Evolutionary conservation across 345 rosid genomes (phyloP).

Genomic region (Ricinus communis): DNA sequence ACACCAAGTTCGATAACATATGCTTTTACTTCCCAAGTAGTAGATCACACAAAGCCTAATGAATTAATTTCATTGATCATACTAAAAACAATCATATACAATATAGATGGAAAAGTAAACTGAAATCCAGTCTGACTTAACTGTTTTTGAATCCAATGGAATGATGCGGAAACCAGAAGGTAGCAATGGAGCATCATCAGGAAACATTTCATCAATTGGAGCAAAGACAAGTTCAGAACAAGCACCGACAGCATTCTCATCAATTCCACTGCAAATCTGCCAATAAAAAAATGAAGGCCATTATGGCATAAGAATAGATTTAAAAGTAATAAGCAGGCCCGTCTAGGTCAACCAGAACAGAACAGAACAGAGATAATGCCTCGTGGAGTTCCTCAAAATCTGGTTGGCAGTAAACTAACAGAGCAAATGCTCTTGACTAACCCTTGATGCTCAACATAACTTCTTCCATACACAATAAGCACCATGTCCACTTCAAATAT

Average conservation of each 20-base stretch:
- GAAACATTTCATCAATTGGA: conserved; percentile 97
- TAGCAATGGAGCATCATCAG: conserved; percentile 90
- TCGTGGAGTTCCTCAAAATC: background rate
- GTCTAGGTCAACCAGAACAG: background rate
- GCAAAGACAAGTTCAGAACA: conserved; percentile 95
- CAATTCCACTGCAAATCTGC: conserved; percentile 94
- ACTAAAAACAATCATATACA: background rate
- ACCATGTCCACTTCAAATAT: too few species aligned
- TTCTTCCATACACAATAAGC: background rate
- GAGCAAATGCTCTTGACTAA: background rate
- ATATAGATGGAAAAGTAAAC: background rate
- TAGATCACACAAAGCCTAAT: background rate
- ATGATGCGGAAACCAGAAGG: conserved; percentile 99
- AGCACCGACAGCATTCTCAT: conserved; percentile 86
- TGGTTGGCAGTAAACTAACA: background rate
- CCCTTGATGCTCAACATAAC: background rate
- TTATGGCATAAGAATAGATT: background rate
- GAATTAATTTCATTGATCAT: background rate
- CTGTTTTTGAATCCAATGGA: conserved; percentile 87
- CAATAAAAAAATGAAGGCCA: conserved; percentile 3
- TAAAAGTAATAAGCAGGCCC: too few species aligned
- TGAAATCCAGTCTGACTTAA: conserved; percentile 29
- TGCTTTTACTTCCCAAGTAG: background rate
- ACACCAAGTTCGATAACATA: background rate
- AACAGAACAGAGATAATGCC: too few species aligned